Conservation (phyloP, 2,329 filamentous ascomycete genomes). For the Chaetomiaceae sp. region DNA sequence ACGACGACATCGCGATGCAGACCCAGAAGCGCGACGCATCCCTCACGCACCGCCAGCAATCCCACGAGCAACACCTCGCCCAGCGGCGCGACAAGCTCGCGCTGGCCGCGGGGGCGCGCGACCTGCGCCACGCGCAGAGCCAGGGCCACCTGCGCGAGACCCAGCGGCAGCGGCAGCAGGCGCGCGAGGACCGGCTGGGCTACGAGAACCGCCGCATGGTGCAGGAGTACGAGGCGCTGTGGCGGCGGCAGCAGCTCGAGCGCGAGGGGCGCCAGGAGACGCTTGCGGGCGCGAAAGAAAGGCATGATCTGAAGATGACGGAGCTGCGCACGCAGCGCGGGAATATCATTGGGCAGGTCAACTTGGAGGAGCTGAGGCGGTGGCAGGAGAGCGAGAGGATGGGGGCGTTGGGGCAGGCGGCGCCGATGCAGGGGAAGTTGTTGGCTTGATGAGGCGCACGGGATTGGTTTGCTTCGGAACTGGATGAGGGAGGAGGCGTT, state of each 20-base stretch:
- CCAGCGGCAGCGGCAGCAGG: slow-evolving; percentile 8
- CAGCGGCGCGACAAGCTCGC: slow-evolving; percentile 3
- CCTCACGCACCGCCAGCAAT: slow-evolving; percentile 8
- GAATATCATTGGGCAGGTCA: slow-evolving; percentile 22
- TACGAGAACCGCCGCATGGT: slow-evolving; percentile 9
- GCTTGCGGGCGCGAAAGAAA: slow-evolving; percentile 1
- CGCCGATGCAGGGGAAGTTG: background rate
- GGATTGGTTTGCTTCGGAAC: no score
- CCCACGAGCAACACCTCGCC: slow-evolving; percentile 10
- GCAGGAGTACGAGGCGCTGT: slow-evolving; percentile 5
- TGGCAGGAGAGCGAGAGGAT: slow-evolving; percentile 18
- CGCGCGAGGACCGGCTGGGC: slow-evolving; percentile 9
- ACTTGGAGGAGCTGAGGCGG: slow-evolving; percentile 20
- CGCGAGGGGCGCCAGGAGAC: slow-evolving; percentile 6
- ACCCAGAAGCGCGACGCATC: slow-evolving; percentile 12
- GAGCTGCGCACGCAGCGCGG: slow-evolving; percentile 19
- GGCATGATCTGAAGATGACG: slow-evolving; percentile 20
- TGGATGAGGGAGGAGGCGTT: background rate
- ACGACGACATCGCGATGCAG: slow-evolving; percentile 15
- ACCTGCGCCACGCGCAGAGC: slow-evolving; percentile 13
- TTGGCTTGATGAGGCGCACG: slow-evolving; percentile 3
- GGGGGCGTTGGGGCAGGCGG: background rate
- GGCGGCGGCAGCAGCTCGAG: slow-evolving; percentile 6
- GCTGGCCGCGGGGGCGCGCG: background rate
- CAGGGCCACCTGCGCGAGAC: slow-evolving; percentile 12